These are phyloP conservation scores for Acanthamoeba healyi DNA, from an alignment of 208 protist species.

Conservation along the genomic window DNA sequence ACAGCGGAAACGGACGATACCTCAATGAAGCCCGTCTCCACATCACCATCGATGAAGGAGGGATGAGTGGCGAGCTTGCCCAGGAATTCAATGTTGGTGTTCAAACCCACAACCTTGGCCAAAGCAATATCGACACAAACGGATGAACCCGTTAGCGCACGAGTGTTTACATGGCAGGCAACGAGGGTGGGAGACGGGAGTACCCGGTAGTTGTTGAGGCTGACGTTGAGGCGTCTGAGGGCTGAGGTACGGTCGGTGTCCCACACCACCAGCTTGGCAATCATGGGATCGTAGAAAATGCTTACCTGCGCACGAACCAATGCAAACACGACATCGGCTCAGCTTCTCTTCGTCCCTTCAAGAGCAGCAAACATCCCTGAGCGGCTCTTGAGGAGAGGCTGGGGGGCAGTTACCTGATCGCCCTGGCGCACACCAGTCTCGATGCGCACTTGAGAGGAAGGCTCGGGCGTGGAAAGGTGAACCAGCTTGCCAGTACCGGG, in stretches of 20 bases:
- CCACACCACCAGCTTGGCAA: slow-evolving; percentile 97
- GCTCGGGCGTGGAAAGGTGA: neutral
- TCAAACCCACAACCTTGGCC: slow-evolving; percentile 92
- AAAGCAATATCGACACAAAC: too few species aligned
- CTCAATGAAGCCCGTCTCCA: slow-evolving; percentile 93
- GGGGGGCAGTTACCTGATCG: slow-evolving; percentile 59
- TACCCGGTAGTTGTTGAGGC: slow-evolving; percentile 92
- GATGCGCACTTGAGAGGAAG: slow-evolving; percentile 74
- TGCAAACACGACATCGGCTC: too few species aligned
- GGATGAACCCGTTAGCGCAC: too few species aligned
- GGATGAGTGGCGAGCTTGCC: slow-evolving; percentile 87
- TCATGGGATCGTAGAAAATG: slow-evolving; percentile 98
- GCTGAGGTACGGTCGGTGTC: slow-evolving; percentile 90
- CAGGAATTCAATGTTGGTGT: slow-evolving; percentile 94
- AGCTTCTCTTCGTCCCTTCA: too few species aligned
- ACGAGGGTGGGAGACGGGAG: too few species aligned
- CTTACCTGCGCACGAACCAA: too few species aligned
- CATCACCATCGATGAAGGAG: slow-evolving; percentile 88
- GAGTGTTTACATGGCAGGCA: too few species aligned
- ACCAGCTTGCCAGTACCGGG: slow-evolving; percentile 48
- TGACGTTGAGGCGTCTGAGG: slow-evolving; percentile 88
- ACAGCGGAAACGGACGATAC: too few species aligned
- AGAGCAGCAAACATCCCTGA: too few species aligned
- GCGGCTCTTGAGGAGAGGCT: too few species aligned
- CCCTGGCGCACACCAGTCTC: slow-evolving; percentile 85